Conservation (phyloP, 2,329 filamentous ascomycete genomes). For the Alternaria arbusti region DNA sequence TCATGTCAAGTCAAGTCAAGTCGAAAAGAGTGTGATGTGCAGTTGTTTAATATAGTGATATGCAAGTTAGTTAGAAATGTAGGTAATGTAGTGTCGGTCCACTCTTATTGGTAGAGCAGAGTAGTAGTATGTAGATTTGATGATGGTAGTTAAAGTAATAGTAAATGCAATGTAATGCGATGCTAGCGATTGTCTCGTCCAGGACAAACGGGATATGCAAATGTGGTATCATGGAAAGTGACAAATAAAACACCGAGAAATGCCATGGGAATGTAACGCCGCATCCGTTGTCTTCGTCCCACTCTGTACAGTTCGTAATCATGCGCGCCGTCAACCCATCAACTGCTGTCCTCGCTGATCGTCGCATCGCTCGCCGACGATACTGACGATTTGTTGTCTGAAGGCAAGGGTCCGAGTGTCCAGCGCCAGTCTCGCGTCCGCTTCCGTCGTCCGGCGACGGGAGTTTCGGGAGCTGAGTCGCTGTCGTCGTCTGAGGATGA, state of each 20-base stretch:
- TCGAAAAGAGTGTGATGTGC: too few relatives aligned
- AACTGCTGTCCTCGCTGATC: slow-evolving; percentile 40
- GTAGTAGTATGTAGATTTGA: not conserved
- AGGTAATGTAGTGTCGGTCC: not conserved
- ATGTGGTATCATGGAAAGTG: slow-evolving; percentile 11
- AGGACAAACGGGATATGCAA: slow-evolving; percentile 10
- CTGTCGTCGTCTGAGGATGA: slow-evolving; percentile 55
- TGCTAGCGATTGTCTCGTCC: not conserved
- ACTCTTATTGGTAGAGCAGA: not conserved
- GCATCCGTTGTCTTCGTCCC: not conserved
- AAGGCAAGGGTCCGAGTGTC: slow-evolving; percentile 59
- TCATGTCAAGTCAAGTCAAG: not conserved
- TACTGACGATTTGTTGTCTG: slow-evolving; percentile 28
- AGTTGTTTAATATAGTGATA: not conserved
- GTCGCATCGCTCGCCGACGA: slow-evolving; percentile 30
- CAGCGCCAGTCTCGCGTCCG: slow-evolving; percentile 63
- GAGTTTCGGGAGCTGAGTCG: slow-evolving; percentile 59
- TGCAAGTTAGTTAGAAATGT: not conserved
- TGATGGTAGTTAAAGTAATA: not conserved
- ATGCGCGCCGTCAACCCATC: slow-evolving; percentile 1
- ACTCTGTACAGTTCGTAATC: slow-evolving; percentile 2
- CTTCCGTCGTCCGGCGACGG: slow-evolving; percentile 60
- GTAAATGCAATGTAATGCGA: slow-evolving; percentile 1
- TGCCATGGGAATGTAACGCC: slow-evolving; percentile 9
- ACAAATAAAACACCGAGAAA: slow-evolving; percentile 13